Conservation (phyloP, 2,329 filamentous ascomycete genomes). For the Didymella pomorum region DNA sequence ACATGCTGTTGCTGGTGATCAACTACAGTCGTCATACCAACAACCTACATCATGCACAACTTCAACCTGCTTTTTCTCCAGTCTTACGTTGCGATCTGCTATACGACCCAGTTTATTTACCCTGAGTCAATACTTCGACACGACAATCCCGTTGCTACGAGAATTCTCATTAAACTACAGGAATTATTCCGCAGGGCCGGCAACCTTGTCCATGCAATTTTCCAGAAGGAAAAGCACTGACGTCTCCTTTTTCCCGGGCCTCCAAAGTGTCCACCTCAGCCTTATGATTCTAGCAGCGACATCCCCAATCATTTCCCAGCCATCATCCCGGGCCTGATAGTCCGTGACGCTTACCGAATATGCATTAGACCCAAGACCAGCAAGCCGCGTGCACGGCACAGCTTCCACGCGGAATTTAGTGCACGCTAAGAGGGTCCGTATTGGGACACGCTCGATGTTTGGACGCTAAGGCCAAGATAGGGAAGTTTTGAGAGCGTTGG, state of each 20-base stretch:
- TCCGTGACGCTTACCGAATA: slow-evolving; percentile 18
- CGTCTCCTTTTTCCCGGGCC: slow-evolving; percentile 27
- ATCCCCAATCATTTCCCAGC: slow-evolving; percentile 27
- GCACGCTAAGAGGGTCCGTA: slow-evolving; percentile 14
- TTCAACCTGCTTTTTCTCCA: slow-evolving; percentile 13
- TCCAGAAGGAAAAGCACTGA: slow-evolving; percentile 33
- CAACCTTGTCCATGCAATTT: slow-evolving; percentile 31
- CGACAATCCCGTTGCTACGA: slow-evolving; percentile 17
- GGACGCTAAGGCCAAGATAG: slow-evolving; percentile 19
- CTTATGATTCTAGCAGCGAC: slow-evolving; percentile 20
- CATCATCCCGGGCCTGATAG: slow-evolving; percentile 20
- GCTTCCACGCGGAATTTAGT: slow-evolving; percentile 34
- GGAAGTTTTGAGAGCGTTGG: slow-evolving; percentile 21
- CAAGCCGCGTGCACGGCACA: slow-evolving; percentile 30
- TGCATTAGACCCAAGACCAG: slow-evolving; percentile 17
- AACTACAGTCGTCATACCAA: slow-evolving; percentile 4
- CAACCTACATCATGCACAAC: slow-evolving; percentile 8
- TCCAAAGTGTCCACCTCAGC: slow-evolving; percentile 21
- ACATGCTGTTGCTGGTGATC: not conserved
- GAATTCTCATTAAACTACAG: slow-evolving; percentile 20
- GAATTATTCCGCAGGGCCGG: slow-evolving; percentile 24
- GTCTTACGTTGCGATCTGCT: slow-evolving; percentile 19
- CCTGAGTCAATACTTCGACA: slow-evolving; percentile 15
- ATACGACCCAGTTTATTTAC: slow-evolving; percentile 19
- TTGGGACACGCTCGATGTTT: slow-evolving; percentile 17